These are phyloP conservation scores for Chytriomyces sp. DNA, from an alignment of 192 early-diverging fungal species.

Conservation along the genomic window DNA sequence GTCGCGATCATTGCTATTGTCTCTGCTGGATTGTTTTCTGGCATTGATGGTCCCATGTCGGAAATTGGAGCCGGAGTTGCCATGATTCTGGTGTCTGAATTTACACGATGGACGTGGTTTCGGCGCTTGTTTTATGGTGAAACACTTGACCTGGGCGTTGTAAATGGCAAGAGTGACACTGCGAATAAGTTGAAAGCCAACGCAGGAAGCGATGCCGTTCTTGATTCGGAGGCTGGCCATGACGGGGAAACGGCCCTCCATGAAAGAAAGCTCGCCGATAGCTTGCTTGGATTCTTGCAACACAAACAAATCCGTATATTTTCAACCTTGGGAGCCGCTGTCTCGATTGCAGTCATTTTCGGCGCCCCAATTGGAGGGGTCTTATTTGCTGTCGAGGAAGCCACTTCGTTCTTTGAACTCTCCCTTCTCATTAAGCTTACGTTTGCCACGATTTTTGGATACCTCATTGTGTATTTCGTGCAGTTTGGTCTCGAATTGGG, in stretches of 20 bases:
- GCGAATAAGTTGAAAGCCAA: not conserved
- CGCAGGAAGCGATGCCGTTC: not conserved
- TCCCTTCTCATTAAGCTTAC: constrained; percentile 27
- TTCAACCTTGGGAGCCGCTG: constrained; percentile 43
- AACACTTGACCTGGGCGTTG: constrained; percentile 2
- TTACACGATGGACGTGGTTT: not conserved
- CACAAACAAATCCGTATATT: constrained; percentile 34
- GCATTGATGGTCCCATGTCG: constrained; percentile 44
- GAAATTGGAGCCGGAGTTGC: constrained; percentile 38
- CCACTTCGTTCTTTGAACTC: constrained; percentile 43
- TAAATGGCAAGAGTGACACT: constrained; percentile 15
- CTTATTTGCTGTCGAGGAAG: constrained; percentile 45
- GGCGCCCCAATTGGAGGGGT: constrained; percentile 40
- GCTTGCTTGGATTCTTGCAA: constrained; percentile 34
- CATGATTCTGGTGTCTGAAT: constrained; percentile 14
- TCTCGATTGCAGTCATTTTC: constrained; percentile 43
- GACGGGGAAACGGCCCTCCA: not conserved
- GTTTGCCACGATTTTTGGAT: constrained; percentile 38
- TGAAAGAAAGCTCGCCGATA: constrained; percentile 11
- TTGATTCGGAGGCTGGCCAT: not conserved
- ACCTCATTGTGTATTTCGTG: constrained; percentile 27
- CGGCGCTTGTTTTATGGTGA: constrained; percentile 27
- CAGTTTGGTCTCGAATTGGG: not conserved
- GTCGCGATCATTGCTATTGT: constrained; percentile 32
- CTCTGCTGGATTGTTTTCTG: constrained; percentile 33